phyloP scores from a whole-genome alignment of 1,284 basidiomycete genomes.

The Moesziomyces sp. region DNA sequence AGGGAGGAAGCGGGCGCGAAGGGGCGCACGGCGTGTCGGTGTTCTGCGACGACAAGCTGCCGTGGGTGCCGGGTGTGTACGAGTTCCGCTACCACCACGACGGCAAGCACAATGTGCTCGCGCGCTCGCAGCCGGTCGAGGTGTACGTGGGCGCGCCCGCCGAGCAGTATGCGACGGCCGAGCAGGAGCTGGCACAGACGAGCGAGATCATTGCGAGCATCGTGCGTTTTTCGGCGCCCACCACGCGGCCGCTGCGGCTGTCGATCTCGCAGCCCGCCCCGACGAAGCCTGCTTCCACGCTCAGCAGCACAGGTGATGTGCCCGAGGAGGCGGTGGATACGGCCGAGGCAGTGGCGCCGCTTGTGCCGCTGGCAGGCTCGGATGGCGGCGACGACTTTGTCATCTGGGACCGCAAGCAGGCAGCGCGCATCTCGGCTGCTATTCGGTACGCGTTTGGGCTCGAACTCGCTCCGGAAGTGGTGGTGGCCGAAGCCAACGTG shows the following conservation, averaged over 20 bases:
- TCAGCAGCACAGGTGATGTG: background rate
- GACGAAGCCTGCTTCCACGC: background rate
- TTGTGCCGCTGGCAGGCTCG: conserved; percentile 1
- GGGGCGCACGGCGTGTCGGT: conserved; percentile 26
- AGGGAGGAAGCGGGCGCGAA: too few species aligned
- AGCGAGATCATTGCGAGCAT: conserved; percentile 74
- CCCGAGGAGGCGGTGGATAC: background rate
- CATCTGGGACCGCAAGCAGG: conserved; percentile 90
- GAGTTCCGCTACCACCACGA: conserved; percentile 76
- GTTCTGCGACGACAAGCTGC: conserved; percentile 72
- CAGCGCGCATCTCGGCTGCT: conserved; percentile 81
- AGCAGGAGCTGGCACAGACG: conserved; percentile 71
- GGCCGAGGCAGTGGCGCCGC: conserved; percentile 1
- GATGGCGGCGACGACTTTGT: conserved; percentile 88
- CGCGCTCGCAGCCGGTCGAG: conserved; percentile 82
- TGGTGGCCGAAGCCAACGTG: conserved; percentile 92
- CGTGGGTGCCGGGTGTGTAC: conserved; percentile 87
- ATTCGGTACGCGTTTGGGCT: conserved; percentile 85
- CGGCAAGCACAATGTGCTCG: conserved; percentile 93
- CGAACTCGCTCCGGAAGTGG: conserved; percentile 87
- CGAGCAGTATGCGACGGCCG: conserved; percentile 67
- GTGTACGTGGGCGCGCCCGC: conserved; percentile 81
- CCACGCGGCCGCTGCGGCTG: conserved; percentile 14
- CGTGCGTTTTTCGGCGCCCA: conserved; percentile 71
- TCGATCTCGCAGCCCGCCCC: conserved; percentile 15